These are phyloP conservation scores for Cercophora newfieldiana DNA, from an alignment of 495 filamentous ascomycete genomes.

Conservation along the genomic window DNA sequence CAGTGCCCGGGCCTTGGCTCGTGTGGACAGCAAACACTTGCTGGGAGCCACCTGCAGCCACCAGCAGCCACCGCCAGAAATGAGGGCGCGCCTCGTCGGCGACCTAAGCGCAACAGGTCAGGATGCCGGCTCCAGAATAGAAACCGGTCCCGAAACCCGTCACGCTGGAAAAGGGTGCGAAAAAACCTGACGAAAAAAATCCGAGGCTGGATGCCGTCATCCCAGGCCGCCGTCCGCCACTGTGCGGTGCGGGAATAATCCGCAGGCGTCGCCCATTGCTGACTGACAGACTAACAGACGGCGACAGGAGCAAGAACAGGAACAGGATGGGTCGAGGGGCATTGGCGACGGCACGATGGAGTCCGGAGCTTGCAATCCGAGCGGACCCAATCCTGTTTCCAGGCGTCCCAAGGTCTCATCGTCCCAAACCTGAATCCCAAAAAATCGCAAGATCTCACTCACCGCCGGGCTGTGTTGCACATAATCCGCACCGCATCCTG, in stretches of 20 bases:
- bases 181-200: too few species aligned
- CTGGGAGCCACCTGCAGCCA: not conserved
- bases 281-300: not conserved
- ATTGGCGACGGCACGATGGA: not conserved
- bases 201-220: not conserved
- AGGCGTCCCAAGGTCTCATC: not conserved
- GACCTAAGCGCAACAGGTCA: not conserved
- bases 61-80: not conserved
- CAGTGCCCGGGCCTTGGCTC: slow-evolving; percentile 6
- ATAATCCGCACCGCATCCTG: too few species aligned
- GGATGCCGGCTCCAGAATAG: not conserved
- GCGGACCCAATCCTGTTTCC: not conserved
- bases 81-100: not conserved
- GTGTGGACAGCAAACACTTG: not conserved
- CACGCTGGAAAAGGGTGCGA: not conserved
- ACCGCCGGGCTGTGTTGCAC: not conserved
- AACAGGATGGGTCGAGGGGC: not conserved
- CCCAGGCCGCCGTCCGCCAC: too few species aligned
- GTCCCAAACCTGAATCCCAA: too few species aligned
- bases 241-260: too few species aligned
- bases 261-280: not conserved
- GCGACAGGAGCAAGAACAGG: not conserved
- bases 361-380: not conserved
- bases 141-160: not conserved
- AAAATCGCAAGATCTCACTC: too few species aligned